These are phyloP conservation scores for Schwanniomyces sp. DNA, from an alignment of 805 yeast genomes.

Conservation along the genomic window DNA sequence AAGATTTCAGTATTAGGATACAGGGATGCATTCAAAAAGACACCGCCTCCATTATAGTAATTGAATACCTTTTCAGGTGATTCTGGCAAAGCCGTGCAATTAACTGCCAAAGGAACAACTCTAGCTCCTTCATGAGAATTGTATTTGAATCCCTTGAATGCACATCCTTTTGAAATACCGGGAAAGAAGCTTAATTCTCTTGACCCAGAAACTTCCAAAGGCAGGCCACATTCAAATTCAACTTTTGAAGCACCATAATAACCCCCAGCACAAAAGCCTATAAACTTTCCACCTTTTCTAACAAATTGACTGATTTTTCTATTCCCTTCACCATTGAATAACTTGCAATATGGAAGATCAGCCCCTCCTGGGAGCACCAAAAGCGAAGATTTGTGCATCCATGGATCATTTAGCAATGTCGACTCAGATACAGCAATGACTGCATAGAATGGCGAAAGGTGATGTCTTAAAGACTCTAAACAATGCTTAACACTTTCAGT, in stretches of 20 bases:
- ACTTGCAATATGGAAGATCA: constrained; percentile 79
- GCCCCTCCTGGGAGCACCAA: constrained; percentile 97
- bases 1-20: constrained; percentile 65
- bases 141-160: constrained; percentile 77
- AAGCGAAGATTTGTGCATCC: constrained; percentile 77
- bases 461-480: constrained; percentile 67
- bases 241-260: constrained; percentile 74
- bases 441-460: constrained; percentile 86
- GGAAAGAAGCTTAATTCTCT: constrained; percentile 83
- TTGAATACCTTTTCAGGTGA: constrained; percentile 26
- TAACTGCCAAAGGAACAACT: constrained; percentile 50
- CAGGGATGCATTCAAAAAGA: constrained; percentile 73
- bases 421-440: constrained; percentile 68
- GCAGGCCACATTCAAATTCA: constrained; percentile 81
- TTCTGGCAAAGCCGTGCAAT: constrained; percentile 26
- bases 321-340: constrained; percentile 71
- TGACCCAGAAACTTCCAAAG: constrained; percentile 81
- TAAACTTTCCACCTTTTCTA: constrained; percentile 72
- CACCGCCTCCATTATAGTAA: constrained; percentile 90
- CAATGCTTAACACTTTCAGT: constrained; percentile 84
- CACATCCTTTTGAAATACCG: constrained; percentile 81
- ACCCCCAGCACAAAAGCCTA: constrained; percentile 96
- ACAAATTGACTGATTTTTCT: constrained; percentile 61
- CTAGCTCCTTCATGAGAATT: constrained; percentile 74
- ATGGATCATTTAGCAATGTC: constrained; percentile 76